Conservation (phyloP, 352 stramenopile species). For the Elongisporangium prolatum region DNA sequence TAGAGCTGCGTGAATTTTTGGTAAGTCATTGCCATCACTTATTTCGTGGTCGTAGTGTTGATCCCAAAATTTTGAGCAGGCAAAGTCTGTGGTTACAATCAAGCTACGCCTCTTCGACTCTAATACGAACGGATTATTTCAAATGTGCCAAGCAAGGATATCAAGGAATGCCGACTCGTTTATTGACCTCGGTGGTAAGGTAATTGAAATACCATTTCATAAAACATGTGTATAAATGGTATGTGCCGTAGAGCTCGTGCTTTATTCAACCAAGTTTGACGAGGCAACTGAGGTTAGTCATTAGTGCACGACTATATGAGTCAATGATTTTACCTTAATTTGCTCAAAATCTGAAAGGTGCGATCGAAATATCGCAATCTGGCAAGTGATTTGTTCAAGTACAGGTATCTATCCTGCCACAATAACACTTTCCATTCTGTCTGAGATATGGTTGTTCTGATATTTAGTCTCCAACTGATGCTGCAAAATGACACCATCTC, state of each 20-base stretch:
- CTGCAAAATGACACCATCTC: conserved; percentile 36
- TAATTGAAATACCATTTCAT: not conserved
- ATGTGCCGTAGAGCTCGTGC: conserved; percentile 41
- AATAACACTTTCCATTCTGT: not conserved
- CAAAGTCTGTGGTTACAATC: conserved; percentile 39
- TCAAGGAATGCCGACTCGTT: conserved; percentile 24
- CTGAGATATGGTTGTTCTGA: not conserved
- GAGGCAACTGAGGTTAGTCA: conserved; percentile 34
- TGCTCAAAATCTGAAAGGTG: conserved; percentile 25
- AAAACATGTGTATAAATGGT: not conserved
- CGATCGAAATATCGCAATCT: conserved; percentile 43
- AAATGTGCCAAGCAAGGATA: conserved; percentile 44
- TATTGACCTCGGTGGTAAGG: conserved; percentile 49
- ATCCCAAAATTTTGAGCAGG: conserved; percentile 17
- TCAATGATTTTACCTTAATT: not conserved
- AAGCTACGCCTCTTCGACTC: conserved; percentile 58
- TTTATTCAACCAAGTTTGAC: conserved; percentile 49
- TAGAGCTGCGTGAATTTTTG: conserved; percentile 8
- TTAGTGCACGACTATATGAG: not conserved
- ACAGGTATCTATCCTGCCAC: conserved; percentile 23
- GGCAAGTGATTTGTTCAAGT: conserved; percentile 58
- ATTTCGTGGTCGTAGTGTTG: not conserved
- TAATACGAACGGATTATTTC: conserved; percentile 43
- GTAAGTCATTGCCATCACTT: conserved; percentile 9
- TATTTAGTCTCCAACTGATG: conserved; percentile 47